Evolutionary conservation across 257 asterid genomes (phyloP).

Genomic region (Coffea eugenioides): DNA sequence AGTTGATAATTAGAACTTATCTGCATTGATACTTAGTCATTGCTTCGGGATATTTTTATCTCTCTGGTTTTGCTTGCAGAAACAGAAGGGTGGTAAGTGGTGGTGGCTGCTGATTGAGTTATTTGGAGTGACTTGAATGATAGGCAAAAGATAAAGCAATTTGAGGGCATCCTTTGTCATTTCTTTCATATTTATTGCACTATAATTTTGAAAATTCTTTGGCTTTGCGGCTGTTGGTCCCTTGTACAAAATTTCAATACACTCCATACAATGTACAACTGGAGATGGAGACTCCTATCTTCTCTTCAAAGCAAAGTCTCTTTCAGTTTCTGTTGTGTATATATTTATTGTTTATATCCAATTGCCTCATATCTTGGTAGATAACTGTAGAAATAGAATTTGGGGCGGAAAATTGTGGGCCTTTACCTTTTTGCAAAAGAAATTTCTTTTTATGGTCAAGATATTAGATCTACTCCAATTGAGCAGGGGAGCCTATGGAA

Average conservation of each 20-base stretch:
- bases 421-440: conserved; percentile 13
- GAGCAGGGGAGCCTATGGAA: conserved; percentile 12
- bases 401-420: conserved; percentile 29
- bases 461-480: conserved; percentile 23
- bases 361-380: conserved; percentile 14
- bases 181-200: conserved; percentile 34
- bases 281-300: conserved; percentile 49
- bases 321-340: conserved; percentile 32
- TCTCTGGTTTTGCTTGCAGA: conserved; percentile 47
- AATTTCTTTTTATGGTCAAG: conserved; percentile 22
- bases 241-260: conserved; percentile 25
- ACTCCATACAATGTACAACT: conserved; percentile 38
- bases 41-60: conserved; percentile 24
- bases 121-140: conserved; percentile 60
- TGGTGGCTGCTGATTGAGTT: conserved; percentile 44
- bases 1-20: conserved; percentile 13
- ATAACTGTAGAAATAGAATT: background rate
- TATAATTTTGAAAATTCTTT: conserved; percentile 25
- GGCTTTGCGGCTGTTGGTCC: conserved; percentile 28
- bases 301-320: conserved; percentile 80
- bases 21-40: conserved; percentile 21
- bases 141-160: conserved; percentile 47
- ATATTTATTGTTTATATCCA: conserved; percentile 4
- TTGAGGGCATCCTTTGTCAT: conserved; percentile 35
- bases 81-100: conserved; percentile 38